Evolutionary conservation across 2,329 filamentous ascomycete genomes (phyloP), one percentile per base, ranked within the genome.

Genomic region (Monosporascus cannonballus): DNA sequence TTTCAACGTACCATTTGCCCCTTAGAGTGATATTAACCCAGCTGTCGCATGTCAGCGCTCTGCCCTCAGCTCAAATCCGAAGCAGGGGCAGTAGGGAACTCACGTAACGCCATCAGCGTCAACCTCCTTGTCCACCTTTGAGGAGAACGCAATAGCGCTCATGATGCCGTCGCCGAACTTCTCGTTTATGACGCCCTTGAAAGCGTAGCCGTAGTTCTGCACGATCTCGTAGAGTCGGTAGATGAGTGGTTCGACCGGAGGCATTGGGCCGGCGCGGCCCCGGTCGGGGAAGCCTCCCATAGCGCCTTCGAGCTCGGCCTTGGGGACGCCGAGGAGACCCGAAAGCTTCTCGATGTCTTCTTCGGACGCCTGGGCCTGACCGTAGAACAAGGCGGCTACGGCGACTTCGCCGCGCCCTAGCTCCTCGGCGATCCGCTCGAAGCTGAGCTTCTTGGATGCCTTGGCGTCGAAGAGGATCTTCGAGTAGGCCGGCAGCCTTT

Each of bases 91-190:
- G 9, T 30, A 30, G 27, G 27, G 27, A 6, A 67, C 66, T 63
- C 52, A 68, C 60, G 86, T 77, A 50, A 82, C 80, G 4, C 91
- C 92, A 63, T 89, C 82, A 55, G 87, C 84, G 68, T 96, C 93
- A 1, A 86, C 85, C 80, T 97, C 93, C 80, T 95, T 96, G 69
- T 96, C 90, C 2, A 97, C 88, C 66, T 90, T 90, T 0, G 90
- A 96, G 50, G 84, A 88, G 70, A 96, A 96, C 17, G 85, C 84
- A 66, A 96, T 96, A 1, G 92, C 93, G 67, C 90, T 96, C 93
- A 97, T 96, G 66, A 97, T 97, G 1, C 93, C 93, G 67, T 92
- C 88, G 0, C 88, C 88, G 67, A 90, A 91, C 78, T 96, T 96
- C 80, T 97, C 93, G 62, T 97, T 96, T 70, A 96, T 69, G 4